Conservation (phyloP, 129 eudicot species). For the Chrysanthemum lavandulifolium region DNA sequence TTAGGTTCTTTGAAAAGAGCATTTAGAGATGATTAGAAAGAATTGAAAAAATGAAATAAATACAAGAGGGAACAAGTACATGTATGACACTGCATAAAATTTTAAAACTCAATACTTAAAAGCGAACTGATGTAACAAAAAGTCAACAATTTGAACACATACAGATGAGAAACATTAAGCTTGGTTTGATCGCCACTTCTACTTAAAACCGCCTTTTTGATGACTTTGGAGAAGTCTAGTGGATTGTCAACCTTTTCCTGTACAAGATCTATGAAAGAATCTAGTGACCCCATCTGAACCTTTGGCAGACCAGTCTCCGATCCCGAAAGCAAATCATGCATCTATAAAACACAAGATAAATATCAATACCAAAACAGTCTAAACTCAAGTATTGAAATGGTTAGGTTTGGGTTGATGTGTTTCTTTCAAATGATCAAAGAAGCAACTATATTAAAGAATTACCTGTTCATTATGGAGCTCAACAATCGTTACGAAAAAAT, state of each 20-base stretch:
- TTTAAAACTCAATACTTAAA: neutral
- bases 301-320: slow-evolving; percentile 52
- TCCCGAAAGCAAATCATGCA: slow-evolving; percentile 69
- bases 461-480: slow-evolving; percentile 98
- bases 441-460: slow-evolving; percentile 4
- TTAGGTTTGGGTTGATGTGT: neutral
- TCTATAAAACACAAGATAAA: slow-evolving; percentile 44
- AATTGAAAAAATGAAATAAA: neutral
- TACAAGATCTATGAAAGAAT: slow-evolving; percentile 56
- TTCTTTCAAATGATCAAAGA: neutral
- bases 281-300: slow-evolving; percentile 62
- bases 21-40: neutral
- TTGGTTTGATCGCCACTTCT: slow-evolving; percentile 62
- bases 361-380: slow-evolving; percentile 14
- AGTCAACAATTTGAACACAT: slow-evolving; percentile 37
- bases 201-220: slow-evolving; percentile 64
- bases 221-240: slow-evolving; percentile 66
- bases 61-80: slow-evolving; percentile 14
- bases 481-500: slow-evolving; percentile 70
- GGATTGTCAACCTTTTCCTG: slow-evolving; percentile 91
- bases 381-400: neutral
- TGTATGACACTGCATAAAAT: neutral
- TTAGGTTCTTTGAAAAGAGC: slow-evolving; percentile 4
- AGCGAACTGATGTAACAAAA: slow-evolving; percentile 7
- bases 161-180: slow-evolving; percentile 85